Evolutionary conservation across 2,329 filamentous ascomycete genomes (phyloP).

Genomic region (Botrytis deweyae): DNA sequence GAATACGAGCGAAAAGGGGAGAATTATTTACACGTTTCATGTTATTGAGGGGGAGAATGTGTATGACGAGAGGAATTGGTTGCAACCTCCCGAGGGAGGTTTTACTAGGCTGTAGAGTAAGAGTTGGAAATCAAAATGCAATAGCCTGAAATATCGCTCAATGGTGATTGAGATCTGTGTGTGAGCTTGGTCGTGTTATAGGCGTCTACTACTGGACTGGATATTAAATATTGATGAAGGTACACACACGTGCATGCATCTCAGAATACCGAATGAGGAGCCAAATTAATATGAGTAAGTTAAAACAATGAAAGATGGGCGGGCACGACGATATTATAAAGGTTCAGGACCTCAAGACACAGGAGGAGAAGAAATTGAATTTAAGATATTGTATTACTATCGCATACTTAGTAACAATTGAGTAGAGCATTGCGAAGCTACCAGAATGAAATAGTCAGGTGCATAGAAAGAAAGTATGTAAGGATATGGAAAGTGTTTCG

Average conservation of each 20-base stretch:
- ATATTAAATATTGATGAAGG: neutral
- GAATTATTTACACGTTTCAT: constrained; percentile 98
- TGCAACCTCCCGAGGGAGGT: constrained; percentile 78
- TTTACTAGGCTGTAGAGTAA: constrained; percentile 54
- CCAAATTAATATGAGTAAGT: neutral
- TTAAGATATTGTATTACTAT: neutral
- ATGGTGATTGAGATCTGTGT: neutral
- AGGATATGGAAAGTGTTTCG: neutral
- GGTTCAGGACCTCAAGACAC: neutral
- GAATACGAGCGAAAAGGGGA: constrained; percentile 80
- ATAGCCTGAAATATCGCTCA: neutral
- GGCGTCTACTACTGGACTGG: neutral
- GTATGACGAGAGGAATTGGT: constrained; percentile 90
- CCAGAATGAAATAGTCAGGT: neutral
- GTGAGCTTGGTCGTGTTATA: neutral
- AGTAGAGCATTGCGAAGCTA: neutral
- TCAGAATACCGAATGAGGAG: neutral
- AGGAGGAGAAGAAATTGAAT: neutral
- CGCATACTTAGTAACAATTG: neutral
- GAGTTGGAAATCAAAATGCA: neutral
- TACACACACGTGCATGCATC: neutral
- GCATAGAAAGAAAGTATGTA: neutral
- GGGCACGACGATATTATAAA: neutral
- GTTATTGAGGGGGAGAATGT: constrained; percentile 78
- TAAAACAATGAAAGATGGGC: neutral